phyloP scores from a whole-genome alignment of 2,329 filamentous ascomycete genomes.

The Gaeumannomyces tritici region DNA sequence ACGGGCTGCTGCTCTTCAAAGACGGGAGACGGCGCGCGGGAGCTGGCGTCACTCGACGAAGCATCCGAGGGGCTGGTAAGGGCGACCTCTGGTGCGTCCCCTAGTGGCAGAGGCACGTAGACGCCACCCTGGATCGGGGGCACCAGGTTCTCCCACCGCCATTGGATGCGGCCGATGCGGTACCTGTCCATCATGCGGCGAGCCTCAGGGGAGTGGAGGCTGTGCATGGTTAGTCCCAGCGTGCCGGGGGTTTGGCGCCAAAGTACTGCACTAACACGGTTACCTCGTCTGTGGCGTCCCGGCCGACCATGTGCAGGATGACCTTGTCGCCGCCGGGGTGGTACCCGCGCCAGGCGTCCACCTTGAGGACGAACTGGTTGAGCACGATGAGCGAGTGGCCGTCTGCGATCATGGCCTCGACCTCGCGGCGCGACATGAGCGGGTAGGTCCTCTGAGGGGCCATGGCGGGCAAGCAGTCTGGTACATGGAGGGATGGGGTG shows the following conservation, averaged over 20 bases:
- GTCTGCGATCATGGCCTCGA: slow-evolving; percentile 76
- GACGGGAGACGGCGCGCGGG: slow-evolving; percentile 34
- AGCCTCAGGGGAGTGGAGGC: slow-evolving; percentile 74
- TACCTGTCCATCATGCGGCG: slow-evolving; percentile 69
- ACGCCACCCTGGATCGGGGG: slow-evolving; percentile 86
- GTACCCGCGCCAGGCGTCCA: slow-evolving; percentile 79
- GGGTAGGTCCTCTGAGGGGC: slow-evolving; percentile 17
- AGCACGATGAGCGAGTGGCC: slow-evolving; percentile 74
- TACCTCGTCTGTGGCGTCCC: slow-evolving; percentile 91
- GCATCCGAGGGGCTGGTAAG: slow-evolving; percentile 15
- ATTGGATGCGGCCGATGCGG: slow-evolving; percentile 73
- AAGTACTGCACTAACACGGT: slow-evolving; percentile 58
- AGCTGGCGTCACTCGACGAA: slow-evolving; percentile 27
- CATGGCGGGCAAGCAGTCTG: not conserved
- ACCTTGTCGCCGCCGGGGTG: slow-evolving; percentile 90
- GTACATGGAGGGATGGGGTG: too few relatives aligned
- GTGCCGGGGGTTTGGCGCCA: too few relatives aligned
- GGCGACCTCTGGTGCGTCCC: not conserved
- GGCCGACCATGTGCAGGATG: slow-evolving; percentile 86
- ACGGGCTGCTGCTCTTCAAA: slow-evolving; percentile 30
- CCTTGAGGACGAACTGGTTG: slow-evolving; percentile 71
- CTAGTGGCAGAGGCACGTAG: too few relatives aligned
- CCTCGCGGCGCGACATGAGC: slow-evolving; percentile 38
- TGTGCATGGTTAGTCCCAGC: slow-evolving; percentile 24
- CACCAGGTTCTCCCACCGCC: slow-evolving; percentile 76